A percentile compares a stretch with the other conserved stretches of the same genome.
phyloP scores from a whole-genome alignment of 2,329 filamentous ascomycete genomes.

The Ceratocystis cubensis region DNA sequence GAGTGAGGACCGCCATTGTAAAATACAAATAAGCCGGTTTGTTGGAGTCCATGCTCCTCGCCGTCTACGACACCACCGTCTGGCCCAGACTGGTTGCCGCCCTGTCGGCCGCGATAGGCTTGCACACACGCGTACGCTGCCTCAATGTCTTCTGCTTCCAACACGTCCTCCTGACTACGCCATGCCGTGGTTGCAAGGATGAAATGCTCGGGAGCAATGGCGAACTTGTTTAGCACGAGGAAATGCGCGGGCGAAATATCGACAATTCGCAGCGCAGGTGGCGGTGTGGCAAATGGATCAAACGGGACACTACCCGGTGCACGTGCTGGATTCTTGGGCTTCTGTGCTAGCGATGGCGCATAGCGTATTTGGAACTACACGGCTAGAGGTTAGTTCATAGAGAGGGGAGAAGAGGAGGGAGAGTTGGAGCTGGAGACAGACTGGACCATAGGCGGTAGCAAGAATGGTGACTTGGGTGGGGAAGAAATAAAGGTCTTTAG shows the following conservation, averaged over 20 bases:
- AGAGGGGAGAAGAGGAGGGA: background rate
- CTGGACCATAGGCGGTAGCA: conserved; percentile 33
- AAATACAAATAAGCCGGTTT: conserved; percentile 43
- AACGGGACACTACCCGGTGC: conserved; percentile 29
- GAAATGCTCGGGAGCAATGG: conserved; percentile 57
- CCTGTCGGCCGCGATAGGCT: conserved; percentile 35
- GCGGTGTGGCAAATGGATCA: conserved; percentile 51
- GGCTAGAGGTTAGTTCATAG: background rate
- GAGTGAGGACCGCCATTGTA: conserved; percentile 59
- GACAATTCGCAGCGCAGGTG: conserved; percentile 41
- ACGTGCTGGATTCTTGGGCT: conserved; percentile 39
- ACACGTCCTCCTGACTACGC: conserved; percentile 50
- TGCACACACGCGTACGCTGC: conserved; percentile 50
- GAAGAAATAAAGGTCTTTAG: conserved; percentile 42
- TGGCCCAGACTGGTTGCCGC: conserved; percentile 22
- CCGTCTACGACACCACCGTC: conserved; percentile 24
- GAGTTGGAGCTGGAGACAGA: conserved; percentile 26
- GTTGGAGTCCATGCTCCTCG: background rate
- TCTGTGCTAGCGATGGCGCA: conserved; percentile 54
- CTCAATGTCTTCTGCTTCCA: conserved; percentile 48
- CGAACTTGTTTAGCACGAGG: conserved; percentile 64
- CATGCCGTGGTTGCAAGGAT: conserved; percentile 55
- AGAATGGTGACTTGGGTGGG: conserved; percentile 42
- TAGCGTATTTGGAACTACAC: conserved; percentile 59
- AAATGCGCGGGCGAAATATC: conserved; percentile 43